Percentiles rank a stretch among this genome's conserved stretches.
Evolutionary conservation across 2,329 filamentous ascomycete genomes (phyloP).

Genomic region (Exophiala mesophila): DNA sequence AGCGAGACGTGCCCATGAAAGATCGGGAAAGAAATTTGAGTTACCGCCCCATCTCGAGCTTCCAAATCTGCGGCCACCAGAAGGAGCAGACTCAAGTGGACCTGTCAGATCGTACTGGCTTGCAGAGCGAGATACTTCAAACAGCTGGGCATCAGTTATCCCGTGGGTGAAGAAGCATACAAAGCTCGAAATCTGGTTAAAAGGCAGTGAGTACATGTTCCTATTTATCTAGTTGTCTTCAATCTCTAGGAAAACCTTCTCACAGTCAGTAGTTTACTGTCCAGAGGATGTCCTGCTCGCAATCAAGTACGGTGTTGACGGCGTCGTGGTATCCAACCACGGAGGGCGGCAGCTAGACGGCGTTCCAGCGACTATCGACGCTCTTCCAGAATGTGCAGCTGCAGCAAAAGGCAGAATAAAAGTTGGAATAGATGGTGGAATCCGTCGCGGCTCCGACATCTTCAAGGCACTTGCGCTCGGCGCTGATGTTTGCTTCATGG

Average conservation of each 20-base stretch:
- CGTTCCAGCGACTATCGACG: slow-evolving; percentile 32
- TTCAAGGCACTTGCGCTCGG: slow-evolving; percentile 34
- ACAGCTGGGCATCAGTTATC: slow-evolving; percentile 50
- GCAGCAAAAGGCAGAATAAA: slow-evolving; percentile 10
- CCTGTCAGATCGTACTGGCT: slow-evolving; percentile 12
- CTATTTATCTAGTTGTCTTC: no score
- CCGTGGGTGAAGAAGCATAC: slow-evolving; percentile 43
- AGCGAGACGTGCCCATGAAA: slow-evolving; percentile 47
- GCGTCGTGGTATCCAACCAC: slow-evolving; percentile 20
- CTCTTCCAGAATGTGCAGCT: slow-evolving; percentile 26
- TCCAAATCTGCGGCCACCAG: no score
- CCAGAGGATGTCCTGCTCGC: slow-evolving; percentile 3
- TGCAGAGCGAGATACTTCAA: slow-evolving; percentile 32
- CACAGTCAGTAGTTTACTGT: no score
- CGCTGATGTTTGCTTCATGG: slow-evolving; percentile 30
- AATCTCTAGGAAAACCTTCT: no score
- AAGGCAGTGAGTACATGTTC: slow-evolving; percentile 27
- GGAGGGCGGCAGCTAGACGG: slow-evolving; percentile 35
- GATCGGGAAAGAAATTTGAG: no score
- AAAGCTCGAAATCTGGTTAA: slow-evolving; percentile 25
- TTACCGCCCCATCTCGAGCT: no score
- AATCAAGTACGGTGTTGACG: slow-evolving; percentile 5
- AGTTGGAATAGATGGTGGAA: slow-evolving; percentile 46
- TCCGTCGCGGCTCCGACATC: slow-evolving; percentile 51
- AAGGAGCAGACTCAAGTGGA: no score